A percentile compares a stretch with the other conserved stretches of the same genome.
phyloP scores from a whole-genome alignment of 331 rosid genomes.

The Phaseolus coccineus region DNA sequence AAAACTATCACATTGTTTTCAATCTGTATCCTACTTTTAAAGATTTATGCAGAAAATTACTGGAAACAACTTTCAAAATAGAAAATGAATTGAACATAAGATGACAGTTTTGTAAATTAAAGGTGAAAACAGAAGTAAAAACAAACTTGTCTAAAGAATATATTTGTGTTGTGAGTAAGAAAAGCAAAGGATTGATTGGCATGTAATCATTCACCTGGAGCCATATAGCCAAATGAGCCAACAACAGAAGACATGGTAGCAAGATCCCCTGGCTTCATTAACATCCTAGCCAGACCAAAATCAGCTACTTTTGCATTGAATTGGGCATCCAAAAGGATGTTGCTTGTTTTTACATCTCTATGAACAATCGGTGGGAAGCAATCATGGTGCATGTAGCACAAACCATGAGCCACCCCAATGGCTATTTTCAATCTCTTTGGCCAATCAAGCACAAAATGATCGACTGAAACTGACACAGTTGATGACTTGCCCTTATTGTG shows the following conservation, averaged over 20 bases:
- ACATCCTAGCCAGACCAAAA: constrained; percentile 85
- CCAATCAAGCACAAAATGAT: constrained; percentile 66
- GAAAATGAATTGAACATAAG: too few species aligned
- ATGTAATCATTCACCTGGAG: constrained; percentile 66
- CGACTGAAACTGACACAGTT: constrained; percentile 33
- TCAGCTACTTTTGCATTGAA: constrained; percentile 73
- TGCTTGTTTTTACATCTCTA: constrained; percentile 80
- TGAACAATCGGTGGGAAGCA: constrained; percentile 78
- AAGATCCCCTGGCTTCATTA: constrained; percentile 72
- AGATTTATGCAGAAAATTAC: too few species aligned
- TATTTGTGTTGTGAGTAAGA: background rate
- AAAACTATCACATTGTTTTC: background rate
- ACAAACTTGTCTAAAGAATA: background rate
- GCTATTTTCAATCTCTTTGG: constrained; percentile 76
- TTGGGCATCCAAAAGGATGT: constrained; percentile 75
- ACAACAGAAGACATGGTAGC: constrained; percentile 71
- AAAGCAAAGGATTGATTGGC: background rate
- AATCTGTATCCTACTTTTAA: too few species aligned
- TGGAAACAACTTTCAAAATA: too few species aligned
- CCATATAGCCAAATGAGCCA: constrained; percentile 88
- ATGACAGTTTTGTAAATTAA: too few species aligned
- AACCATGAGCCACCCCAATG: constrained; percentile 82
- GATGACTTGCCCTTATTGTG: constrained; percentile 52
- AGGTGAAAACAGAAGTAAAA: background rate
- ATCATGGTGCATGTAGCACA: constrained; percentile 86